Evolutionary conservation across 208 protist species (phyloP), one percentile per base, ranked within the genome.

Genomic region (Phytomonas sp.): DNA sequence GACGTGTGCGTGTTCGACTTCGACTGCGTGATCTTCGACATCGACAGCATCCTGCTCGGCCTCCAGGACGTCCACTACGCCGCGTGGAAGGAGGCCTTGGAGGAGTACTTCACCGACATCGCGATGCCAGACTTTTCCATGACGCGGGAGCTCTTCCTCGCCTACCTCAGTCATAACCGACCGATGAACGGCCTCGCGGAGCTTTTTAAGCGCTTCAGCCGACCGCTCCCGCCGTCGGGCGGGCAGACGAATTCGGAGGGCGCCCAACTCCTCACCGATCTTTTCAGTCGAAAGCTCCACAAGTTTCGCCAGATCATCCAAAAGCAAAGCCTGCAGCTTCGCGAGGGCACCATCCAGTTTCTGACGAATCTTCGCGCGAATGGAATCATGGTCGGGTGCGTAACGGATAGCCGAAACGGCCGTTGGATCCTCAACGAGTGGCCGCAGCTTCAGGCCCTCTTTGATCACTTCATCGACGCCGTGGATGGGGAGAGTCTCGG

Each of bases 11-110:
- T 85, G 28, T 89, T 96, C 66, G 85, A 93, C 63, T 97, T 96
- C 78, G 93, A 97, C 78, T 82, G 81, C 73, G 87, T 97, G 61
- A 70, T 97, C 33, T 93, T 97, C 67, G 88, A 97, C 66, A 74
- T 97, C 33, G 88, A 96, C 72, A 89, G 84, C 71, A 66, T 95
- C 64, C 84, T 97, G 20, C 66, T 78, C 33, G 77, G 90, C 66
- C 82, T 96, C n/a, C 88, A 96, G 71, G 75, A 80, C 26, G 79
- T 87, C 23, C 90, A 96, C 70, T 96, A 88, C 69, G 78, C 84
- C 36, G 86, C 93, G n/a, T 97, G 93, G 93, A 83, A 83, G 62
- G 72, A 82, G 70, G 86, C 89, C 31, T 73, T 97, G 5, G 85
- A 93, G 68, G 67, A 74, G 34, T 92, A 88, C 70, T 79, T 94